Base-by-base conservation (phyloP, 176 grass and related monocot genomes). In the Tillandsia fasciculata region DNA sequence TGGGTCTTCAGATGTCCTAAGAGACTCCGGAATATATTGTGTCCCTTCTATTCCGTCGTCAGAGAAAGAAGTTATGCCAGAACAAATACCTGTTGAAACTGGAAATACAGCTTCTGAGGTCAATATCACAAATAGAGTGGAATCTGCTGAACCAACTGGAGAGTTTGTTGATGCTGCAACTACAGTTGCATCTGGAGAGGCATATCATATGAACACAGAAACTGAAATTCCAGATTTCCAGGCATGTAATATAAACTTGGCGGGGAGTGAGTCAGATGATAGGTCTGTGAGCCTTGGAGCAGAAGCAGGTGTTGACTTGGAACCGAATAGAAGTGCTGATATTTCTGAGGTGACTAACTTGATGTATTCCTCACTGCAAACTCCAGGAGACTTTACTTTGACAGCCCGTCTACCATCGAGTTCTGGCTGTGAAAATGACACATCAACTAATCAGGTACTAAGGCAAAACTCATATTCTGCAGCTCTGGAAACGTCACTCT, bases 381-480 rank as follows among this genome's bases (percentile, higher is more conserved):
- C 48, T 56, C 54, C 66, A 65, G 48, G 49, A 56, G 78, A 66
- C 50, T 51, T 56, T 70, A 51, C 64, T 84, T 66, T 71, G 57
- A 29, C 58, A 67, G 71, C 68, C 76, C 69, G 70, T 72, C 23
- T 73, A 51, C 51, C 50, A 64, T 72, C 66, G 72, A 71, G 57
- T 76, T 73, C 73, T 71, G 54, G 28, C 64, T 71, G 7, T 77
- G 67, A 22, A 68, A 28, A 64, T 80, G 70, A 54, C 7, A 50
- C 49, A 71, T 80, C 53, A 9, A 50, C 65, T 64, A 84, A 79
- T 66, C 29, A 80, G 79, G 75, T 84, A 78, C 18, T 48, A 1
- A 52, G 51, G 20, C 52, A 7, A 14, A 63, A 63, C 33, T 73
- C 10, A 24, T 73, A 11, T 61, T 42, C 33, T 42, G 4, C 33